Conservation (phyloP, 495 filamentous ascomycete species). For the Amphirosellinia nigrospora region DNA sequence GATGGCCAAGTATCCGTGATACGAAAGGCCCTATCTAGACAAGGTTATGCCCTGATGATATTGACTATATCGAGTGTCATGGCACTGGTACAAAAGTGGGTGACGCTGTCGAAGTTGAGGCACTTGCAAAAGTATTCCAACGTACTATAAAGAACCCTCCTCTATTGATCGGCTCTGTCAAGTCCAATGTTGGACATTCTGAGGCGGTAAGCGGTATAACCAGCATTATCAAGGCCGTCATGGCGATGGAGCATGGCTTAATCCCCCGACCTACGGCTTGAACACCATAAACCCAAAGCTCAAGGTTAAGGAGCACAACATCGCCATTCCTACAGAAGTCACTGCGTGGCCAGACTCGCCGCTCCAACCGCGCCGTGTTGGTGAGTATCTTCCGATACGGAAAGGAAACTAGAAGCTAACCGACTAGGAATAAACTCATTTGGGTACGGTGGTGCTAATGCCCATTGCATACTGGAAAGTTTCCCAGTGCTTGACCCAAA, state of each 20-base stretch:
- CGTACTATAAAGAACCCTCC: conserved; percentile 34
- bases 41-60: conserved; percentile 37
- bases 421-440: conserved; percentile 43
- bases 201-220: conserved; percentile 52
- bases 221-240: conserved; percentile 59
- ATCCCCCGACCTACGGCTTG: conserved; percentile 55
- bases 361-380: no score
- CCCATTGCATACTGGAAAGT: conserved; percentile 49
- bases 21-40: conserved; percentile 55
- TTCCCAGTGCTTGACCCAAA: no score
- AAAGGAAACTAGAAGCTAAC: conserved; percentile 26
- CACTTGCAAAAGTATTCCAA: conserved; percentile 46
- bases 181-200: conserved; percentile 52
- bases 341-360: conserved; percentile 7
- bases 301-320: conserved; percentile 8
- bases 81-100: conserved; percentile 54
- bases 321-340: not conserved
- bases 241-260: conserved; percentile 58
- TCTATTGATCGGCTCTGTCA: conserved; percentile 59
- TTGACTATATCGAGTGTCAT: conserved; percentile 51
- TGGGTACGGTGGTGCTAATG: conserved; percentile 57
- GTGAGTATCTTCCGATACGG: no score
- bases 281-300: conserved; percentile 51
- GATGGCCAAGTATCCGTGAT: conserved; percentile 63
- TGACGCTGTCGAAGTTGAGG: conserved; percentile 55